Evolutionary conservation across 2,329 filamentous ascomycete genomes (phyloP).

Genomic region (Fusarium verticillioides): DNA sequence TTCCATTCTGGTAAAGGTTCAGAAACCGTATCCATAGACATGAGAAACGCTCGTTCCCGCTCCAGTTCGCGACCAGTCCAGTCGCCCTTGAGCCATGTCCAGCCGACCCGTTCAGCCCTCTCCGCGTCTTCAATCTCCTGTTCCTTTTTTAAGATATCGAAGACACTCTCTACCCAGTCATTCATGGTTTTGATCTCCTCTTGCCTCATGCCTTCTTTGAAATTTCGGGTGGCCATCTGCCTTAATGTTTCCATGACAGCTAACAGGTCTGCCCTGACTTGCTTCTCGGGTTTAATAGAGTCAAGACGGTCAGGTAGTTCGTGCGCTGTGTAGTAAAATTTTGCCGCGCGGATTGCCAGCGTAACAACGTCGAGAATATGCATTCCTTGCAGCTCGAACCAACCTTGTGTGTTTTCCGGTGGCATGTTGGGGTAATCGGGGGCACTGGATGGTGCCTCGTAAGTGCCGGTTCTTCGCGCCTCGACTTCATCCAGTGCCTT

Average conservation of each 20-base stretch:
- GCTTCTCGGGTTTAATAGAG: slow-evolving; percentile 86
- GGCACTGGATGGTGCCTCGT: slow-evolving; percentile 43
- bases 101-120: slow-evolving; percentile 73
- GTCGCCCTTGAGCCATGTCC: slow-evolving; percentile 82
- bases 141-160: slow-evolving; percentile 79
- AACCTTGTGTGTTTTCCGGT: slow-evolving; percentile 68
- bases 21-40: slow-evolving; percentile 73
- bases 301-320: slow-evolving; percentile 87
- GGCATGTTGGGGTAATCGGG: slow-evolving; percentile 53
- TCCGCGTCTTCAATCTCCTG: slow-evolving; percentile 81
- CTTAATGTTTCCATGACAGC: slow-evolving; percentile 91
- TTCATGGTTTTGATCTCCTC: slow-evolving; percentile 82
- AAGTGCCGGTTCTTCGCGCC: slow-evolving; percentile 49
- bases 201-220: slow-evolving; percentile 81
- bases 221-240: slow-evolving; percentile 88
- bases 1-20: slow-evolving; percentile 76
- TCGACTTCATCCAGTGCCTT: slow-evolving; percentile 73
- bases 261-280: slow-evolving; percentile 85
- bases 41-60: slow-evolving; percentile 83
- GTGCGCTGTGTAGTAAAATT: slow-evolving; percentile 95
- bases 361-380: slow-evolving; percentile 93
- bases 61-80: slow-evolving; percentile 81
- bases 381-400: slow-evolving; percentile 90
- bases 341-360: slow-evolving; percentile 93
- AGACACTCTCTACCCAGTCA: slow-evolving; percentile 82